These are phyloP conservation scores for Gynandropsis gynandra DNA, from an alignment of 345 rosid genomes.

Conservation along the genomic window DNA sequence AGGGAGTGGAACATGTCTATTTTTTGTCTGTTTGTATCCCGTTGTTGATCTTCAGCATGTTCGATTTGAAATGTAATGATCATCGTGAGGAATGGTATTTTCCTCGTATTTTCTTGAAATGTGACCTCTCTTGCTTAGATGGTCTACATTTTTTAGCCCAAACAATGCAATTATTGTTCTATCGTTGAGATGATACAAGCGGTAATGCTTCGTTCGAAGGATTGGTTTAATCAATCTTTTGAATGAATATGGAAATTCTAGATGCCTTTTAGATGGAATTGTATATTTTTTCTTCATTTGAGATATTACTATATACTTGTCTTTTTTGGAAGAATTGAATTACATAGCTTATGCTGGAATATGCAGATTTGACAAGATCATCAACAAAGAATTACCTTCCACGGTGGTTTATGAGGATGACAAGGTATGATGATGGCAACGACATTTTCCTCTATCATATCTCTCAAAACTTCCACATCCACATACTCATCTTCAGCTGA, in stretches of 20 bases:
- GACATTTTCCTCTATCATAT: not conserved
- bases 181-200: no score
- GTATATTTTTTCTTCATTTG: not conserved
- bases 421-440: slow-evolving; percentile 33
- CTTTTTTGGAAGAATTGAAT: not conserved
- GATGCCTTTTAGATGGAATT: not conserved
- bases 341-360: not conserved
- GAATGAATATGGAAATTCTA: slow-evolving; percentile 1
- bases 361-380: slow-evolving; percentile 88
- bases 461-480: not conserved
- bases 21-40: not conserved
- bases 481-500: no score
- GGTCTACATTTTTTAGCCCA: no score
- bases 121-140: no score
- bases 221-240: no score
- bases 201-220: no score
- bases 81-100: no score
- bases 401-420: slow-evolving; percentile 82
- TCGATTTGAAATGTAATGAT: no score
- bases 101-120: no score
- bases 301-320: not conserved
- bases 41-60: no score
- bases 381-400: slow-evolving; percentile 80
- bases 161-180: no score
- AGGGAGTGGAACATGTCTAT: not conserved